Base-by-base conservation (phyloP, 106 monocot genomes). In the Platanthera zijinensis region DNA sequence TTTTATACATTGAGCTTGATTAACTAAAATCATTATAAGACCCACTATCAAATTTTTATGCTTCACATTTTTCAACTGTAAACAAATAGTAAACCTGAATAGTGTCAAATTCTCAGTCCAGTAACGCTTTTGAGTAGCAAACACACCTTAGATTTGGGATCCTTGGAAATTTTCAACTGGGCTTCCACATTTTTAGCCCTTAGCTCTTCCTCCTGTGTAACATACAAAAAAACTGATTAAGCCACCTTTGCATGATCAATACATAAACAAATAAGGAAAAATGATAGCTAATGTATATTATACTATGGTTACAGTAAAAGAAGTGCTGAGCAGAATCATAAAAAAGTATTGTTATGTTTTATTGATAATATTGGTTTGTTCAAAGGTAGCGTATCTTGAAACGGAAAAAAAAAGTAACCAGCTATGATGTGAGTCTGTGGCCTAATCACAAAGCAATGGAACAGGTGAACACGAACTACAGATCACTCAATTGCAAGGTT, bases 201-300 rank as follows among this genome's bases (percentile, higher is more conserved):
- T 50, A 72, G 72, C 72, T 72, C 72, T 72, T 72, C 72, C 51
- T 72, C 72, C 72, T 72, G 12, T 11, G 32, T 7, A 66, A 66
- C 11, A 1, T 5, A 21, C 8, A 51, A 72, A 22, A 69, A 21
- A 72, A 51, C 22, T 15, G 22, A 72, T 72, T 46, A 47, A 6
- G 22, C 7, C 10, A 51, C 10, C 22, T 51, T 19, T 39, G 19
- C 49, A 72, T 51, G 51, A 66, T 10, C 6, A 72, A 10, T 3
- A 72, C 19, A 21, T 8, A 68, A 68, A 30, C n/a, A 68, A 68
- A 32, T 9, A 10, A 68, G 10, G 61, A 62, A 14, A 62, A 2
- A 53, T 8, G 8, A 53, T 53, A 53, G 52, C 52, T 53, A 13
- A 53, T 10, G 2, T 53, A 53, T 53, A 53, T 53, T 53, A 53